These are phyloP conservation scores for Penicillium sp. DNA, from an alignment of 2,329 filamentous ascomycete species.

Conservation along the genomic window DNA sequence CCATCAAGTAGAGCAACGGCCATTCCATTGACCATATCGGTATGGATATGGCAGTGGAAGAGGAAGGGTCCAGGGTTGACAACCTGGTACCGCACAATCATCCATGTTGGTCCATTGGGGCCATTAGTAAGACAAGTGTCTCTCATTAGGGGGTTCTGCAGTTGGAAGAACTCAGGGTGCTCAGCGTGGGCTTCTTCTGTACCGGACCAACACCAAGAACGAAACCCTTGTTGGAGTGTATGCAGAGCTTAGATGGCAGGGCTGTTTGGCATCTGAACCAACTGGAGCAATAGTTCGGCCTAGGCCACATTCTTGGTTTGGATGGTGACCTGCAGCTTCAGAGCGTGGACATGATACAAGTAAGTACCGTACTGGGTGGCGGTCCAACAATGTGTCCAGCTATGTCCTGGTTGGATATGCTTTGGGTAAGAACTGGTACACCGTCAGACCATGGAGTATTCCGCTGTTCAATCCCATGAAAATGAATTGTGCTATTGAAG, in stretches of 20 bases:
- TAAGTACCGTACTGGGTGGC: slow-evolving; percentile 56
- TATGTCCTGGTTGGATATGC: slow-evolving; percentile 50
- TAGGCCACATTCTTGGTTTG: slow-evolving; percentile 37
- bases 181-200: slow-evolving; percentile 41
- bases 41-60: slow-evolving; percentile 51
- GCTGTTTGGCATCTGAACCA: slow-evolving; percentile 21
- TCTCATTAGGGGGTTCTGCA: slow-evolving; percentile 41
- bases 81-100: slow-evolving; percentile 46
- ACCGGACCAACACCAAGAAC: slow-evolving; percentile 40
- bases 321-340: slow-evolving; percentile 27
- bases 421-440: slow-evolving; percentile 55
- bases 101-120: slow-evolving; percentile 35
- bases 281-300: slow-evolving; percentile 38
- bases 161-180: slow-evolving; percentile 43
- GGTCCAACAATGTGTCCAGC: slow-evolving; percentile 53
- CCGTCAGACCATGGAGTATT: slow-evolving; percentile 59
- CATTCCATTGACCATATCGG: slow-evolving; percentile 49
- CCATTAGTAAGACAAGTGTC: slow-evolving; percentile 41
- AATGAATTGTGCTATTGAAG: slow-evolving; percentile 32
- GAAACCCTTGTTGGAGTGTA: slow-evolving; percentile 45
- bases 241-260: slow-evolving; percentile 36
- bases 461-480: slow-evolving; percentile 45
- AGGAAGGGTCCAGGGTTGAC: slow-evolving; percentile 48
- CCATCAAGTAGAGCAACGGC: slow-evolving; percentile 48
- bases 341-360: slow-evolving; percentile 44